These are phyloP conservation scores for thale cress (Arabidopsis thaliana) DNA, from an alignment of 345 rosid species.

Conservation along the genomic window TAIR10.1 NC_003070.9:1253001-1253500, in stretches of 20 bases:
- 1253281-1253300: slow-evolving; percentile 80
- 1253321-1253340: slow-evolving; percentile 78
- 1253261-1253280: slow-evolving; percentile 70
- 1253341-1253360: slow-evolving; percentile 76
- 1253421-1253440: slow-evolving; percentile 87
- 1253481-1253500: slow-evolving; percentile 85
- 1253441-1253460: slow-evolving; percentile 98
- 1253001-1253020: slow-evolving; percentile 80
- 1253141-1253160: background rate
- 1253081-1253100: slow-evolving; percentile 62
- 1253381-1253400: slow-evolving; percentile 54
- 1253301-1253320: slow-evolving; percentile 88
- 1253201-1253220: slow-evolving; percentile 62
- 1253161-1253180: slow-evolving; percentile 26
- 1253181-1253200: slow-evolving; percentile 78
- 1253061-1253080: slow-evolving; percentile 64
- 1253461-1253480: slow-evolving; percentile 88
- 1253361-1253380: slow-evolving; percentile 65
- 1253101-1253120: slow-evolving; percentile 63
- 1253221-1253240: slow-evolving; percentile 50
- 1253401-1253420: slow-evolving; percentile 66
- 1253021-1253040: slow-evolving; percentile 92
- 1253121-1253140: background rate
- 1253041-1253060: slow-evolving; percentile 52
- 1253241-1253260: slow-evolving; percentile 65